A percentile compares a stretch with the other conserved stretches of the same genome.
These are phyloP conservation scores for Priceomyces carsonii DNA, from an alignment of 805 yeast species.

Conservation along the genomic window DNA sequence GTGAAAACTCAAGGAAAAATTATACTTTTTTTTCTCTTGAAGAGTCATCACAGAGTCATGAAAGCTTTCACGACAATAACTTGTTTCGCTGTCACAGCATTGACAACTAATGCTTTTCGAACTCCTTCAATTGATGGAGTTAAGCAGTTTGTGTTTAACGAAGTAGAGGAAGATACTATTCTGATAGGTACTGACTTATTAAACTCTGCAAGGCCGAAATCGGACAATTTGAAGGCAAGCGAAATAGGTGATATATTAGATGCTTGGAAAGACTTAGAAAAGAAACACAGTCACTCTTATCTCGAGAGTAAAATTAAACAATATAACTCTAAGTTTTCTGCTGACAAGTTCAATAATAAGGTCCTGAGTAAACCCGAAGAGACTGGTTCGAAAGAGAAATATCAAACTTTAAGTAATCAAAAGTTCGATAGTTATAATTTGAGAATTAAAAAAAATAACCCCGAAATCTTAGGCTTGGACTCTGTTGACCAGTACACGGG, in stretches of 20 bases:
- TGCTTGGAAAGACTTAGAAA: slow-evolving; percentile 18
- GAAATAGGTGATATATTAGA: slow-evolving; percentile 8
- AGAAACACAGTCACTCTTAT: slow-evolving; percentile 9
- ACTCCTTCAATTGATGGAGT: slow-evolving; percentile 1
- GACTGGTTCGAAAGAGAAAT: too few relatives aligned
- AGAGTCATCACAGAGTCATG: too few relatives aligned
- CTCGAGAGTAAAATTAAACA: slow-evolving; percentile 9
- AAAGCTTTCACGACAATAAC: too few relatives aligned
- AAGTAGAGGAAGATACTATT: slow-evolving; percentile 3
- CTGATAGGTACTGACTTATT: slow-evolving; percentile 5
- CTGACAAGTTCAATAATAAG: slow-evolving; percentile 12
- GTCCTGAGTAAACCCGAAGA: too few relatives aligned
- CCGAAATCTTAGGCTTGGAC: slow-evolving; percentile 38
- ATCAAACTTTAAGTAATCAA: slow-evolving; percentile 19
- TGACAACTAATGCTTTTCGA: too few relatives aligned
- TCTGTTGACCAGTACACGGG: slow-evolving; percentile 40
- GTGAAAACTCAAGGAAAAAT: too few relatives aligned
- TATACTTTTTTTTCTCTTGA: too few relatives aligned
- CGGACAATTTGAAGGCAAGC: slow-evolving; percentile 11
- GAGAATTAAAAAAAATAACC: slow-evolving; percentile 32
- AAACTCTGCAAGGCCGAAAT: too few relatives aligned
- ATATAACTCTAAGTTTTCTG: slow-evolving; percentile 7
- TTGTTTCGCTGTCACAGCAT: too few relatives aligned
- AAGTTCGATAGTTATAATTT: slow-evolving; percentile 27
- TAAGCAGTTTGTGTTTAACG: not conserved